Base-by-base conservation (phyloP, 129 eudicot genomes). In the Flaveria robusta region DNA sequence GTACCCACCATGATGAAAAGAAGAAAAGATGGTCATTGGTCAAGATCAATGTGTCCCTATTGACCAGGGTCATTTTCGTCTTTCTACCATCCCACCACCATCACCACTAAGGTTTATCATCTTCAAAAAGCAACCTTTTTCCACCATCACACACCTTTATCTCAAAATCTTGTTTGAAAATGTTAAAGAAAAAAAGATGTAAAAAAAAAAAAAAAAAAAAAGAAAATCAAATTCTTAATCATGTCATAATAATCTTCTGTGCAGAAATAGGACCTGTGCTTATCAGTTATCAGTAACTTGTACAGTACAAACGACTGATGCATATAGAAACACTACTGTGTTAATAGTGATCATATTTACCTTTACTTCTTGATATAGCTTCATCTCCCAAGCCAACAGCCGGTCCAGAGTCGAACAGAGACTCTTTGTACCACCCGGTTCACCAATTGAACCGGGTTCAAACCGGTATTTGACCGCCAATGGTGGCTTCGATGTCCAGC, bases 401-500 rank as follows among this genome's bases (percentile, higher is more conserved):
- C 92, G 83, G 54, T 94, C 99, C 71, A 94, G 74, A 52, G 99
- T 94, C 27, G 97, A 91, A 83, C 93, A 84, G 23, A 94, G 83
- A 86, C 99, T 91, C 93, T 91, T 91, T 9, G 90, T 76, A 19
- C 89, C 83, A 7, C 90, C 91, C 10, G 91, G 77, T 68, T 82
- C 87, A 70, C 85, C 94, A 23, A 89, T 79, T 24, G 94, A 85
- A 78, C 84, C 72, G 2, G 96, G 93, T 46, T 94, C 99, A 15
- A 91, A 88, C 86, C 83, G 84, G 77, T 94, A 94, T 86, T 94
- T 94, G 10, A 94, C 90, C 0, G 97, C 92, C 92, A 94, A 84
- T 5, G 99, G 99, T 13, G 99, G 99, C 82, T 91, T 94, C 2
- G 99, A 94, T 43, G 93, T 91, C 99, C 99, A 94, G 81, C 83